These are phyloP conservation scores for Nitzschia sp. DNA, from an alignment of 108 stramenopile genomes.

Conservation along the genomic window DNA sequence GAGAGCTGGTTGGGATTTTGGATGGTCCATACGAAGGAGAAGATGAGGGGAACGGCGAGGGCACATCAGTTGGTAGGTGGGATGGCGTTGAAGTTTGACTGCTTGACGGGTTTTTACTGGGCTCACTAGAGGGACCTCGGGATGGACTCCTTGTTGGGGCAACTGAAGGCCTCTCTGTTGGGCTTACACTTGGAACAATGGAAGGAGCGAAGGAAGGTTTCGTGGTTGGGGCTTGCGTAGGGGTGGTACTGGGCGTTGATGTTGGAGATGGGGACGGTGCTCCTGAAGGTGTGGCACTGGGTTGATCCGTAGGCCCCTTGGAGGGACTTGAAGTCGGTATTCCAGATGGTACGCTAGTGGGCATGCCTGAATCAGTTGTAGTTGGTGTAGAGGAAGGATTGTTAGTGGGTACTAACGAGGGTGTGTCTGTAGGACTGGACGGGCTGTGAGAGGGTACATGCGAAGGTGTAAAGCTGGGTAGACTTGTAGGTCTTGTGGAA, in stretches of 20 bases:
- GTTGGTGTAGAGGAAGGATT: too few relatives aligned
- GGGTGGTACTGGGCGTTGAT: constrained; percentile 1
- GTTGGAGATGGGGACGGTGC: neutral
- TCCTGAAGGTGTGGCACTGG: neutral
- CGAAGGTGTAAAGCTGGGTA: too few relatives aligned
- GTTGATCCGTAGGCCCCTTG: neutral
- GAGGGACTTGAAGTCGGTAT: neutral
- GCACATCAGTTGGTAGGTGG: neutral
- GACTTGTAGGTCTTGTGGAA: too few relatives aligned
- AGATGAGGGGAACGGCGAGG: constrained; percentile 4
- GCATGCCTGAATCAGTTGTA: neutral
- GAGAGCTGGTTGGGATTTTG: constrained; percentile 12
- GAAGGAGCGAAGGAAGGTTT: neutral
- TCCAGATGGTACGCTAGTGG: neutral
- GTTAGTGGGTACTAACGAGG: too few relatives aligned
- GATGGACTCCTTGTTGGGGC: constrained; percentile 11
- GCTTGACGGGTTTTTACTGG: neutral
- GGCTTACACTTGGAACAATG: neutral
- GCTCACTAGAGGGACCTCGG: neutral
- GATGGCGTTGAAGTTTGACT: constrained; percentile 4
- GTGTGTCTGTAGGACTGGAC: too few relatives aligned
- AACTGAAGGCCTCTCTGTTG: neutral
- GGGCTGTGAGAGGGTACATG: too few relatives aligned
- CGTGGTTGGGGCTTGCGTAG: neutral
- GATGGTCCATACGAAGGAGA: constrained; percentile 4